Percentiles rank a stretch among this genome's conserved stretches.
These are phyloP conservation scores for Salix exigua DNA, from an alignment of 345 rosid genomes.

Conservation along the genomic window DNA sequence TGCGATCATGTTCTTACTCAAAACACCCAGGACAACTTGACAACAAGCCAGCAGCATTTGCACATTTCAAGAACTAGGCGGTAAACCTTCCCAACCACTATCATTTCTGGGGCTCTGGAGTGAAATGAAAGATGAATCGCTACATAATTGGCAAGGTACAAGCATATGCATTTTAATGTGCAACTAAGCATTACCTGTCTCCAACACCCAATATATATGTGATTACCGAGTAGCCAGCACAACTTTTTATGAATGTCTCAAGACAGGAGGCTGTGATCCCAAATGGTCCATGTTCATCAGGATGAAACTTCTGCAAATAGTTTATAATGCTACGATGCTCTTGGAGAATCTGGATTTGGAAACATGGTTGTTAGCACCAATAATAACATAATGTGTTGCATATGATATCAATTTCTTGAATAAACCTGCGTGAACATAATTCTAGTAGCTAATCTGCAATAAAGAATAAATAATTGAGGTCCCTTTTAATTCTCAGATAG, in stretches of 20 bases:
- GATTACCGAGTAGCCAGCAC: conserved; percentile 98
- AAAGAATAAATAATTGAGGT: not conserved
- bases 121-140: not conserved
- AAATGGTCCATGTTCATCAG: conserved; percentile 92
- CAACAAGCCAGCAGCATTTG: not conserved
- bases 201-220: conserved; percentile 97
- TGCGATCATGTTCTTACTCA: not conserved
- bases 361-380: conserved; percentile 2
- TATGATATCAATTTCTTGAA: not conserved
- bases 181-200: conserved; percentile 61
- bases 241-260: conserved; percentile 93
- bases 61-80: not conserved
- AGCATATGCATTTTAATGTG: not conserved
- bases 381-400: conserved; percentile 3
- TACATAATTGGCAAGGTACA: not conserved
- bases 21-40: not conserved
- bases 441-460: not conserved
- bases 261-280: conserved; percentile 94
- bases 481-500: not conserved
- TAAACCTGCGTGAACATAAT: not conserved
- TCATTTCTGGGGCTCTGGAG: not conserved
- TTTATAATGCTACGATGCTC: conserved; percentile 92
- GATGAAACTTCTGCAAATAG: conserved; percentile 91
- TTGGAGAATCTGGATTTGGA: conserved; percentile 64
- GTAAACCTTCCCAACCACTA: not conserved